These are phyloP conservation scores for Pluteus cervinus DNA, from an alignment of 768 basidiomycete species.

Conservation along the genomic window DNA sequence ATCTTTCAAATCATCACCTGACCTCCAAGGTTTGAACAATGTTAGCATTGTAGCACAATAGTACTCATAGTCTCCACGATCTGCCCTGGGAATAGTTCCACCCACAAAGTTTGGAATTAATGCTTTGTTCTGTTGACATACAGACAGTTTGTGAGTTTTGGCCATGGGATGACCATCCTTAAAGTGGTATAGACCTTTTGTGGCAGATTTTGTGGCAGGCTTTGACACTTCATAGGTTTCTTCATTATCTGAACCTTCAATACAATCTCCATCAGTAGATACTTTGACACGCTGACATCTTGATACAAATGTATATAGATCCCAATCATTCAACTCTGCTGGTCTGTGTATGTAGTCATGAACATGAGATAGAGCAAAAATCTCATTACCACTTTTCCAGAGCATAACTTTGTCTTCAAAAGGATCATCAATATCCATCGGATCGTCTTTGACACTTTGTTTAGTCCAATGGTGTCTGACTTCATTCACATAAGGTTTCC, in stretches of 20 bases:
- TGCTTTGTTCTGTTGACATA: background rate
- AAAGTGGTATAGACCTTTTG: slow-evolving; percentile 16
- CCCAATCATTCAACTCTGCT: slow-evolving; percentile 11
- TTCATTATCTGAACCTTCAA: slow-evolving; percentile 1
- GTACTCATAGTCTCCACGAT: slow-evolving; percentile 14
- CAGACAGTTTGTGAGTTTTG: background rate
- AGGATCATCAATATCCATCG: slow-evolving; percentile 6
- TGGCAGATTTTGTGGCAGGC: slow-evolving; percentile 12
- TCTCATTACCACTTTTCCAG: slow-evolving; percentile 9
- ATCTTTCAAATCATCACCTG: slow-evolving; percentile 18
- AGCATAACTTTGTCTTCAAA: slow-evolving; percentile 14
- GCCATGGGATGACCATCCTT: slow-evolving; percentile 13
- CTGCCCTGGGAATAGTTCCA: slow-evolving; percentile 16
- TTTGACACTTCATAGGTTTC: background rate
- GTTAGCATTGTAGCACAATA: slow-evolving; percentile 25
- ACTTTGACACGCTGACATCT: slow-evolving; percentile 6
- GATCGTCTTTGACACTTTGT: too few relatives aligned
- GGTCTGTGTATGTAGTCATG: slow-evolving; percentile 18
- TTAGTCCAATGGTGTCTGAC: too few relatives aligned
- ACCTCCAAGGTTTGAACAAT: too few relatives aligned
- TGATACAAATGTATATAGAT: slow-evolving; percentile 22
- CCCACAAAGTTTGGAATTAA: slow-evolving; percentile 17
- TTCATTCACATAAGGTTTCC: too few relatives aligned
- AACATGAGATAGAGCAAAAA: slow-evolving; percentile 15
- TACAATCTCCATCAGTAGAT: slow-evolving; percentile 3